Percentiles rank a stretch among this genome's conserved stretches.
These are phyloP conservation scores for Alnus glutinosa DNA, from an alignment of 306 rosid genomes.

Conservation along the genomic window DNA sequence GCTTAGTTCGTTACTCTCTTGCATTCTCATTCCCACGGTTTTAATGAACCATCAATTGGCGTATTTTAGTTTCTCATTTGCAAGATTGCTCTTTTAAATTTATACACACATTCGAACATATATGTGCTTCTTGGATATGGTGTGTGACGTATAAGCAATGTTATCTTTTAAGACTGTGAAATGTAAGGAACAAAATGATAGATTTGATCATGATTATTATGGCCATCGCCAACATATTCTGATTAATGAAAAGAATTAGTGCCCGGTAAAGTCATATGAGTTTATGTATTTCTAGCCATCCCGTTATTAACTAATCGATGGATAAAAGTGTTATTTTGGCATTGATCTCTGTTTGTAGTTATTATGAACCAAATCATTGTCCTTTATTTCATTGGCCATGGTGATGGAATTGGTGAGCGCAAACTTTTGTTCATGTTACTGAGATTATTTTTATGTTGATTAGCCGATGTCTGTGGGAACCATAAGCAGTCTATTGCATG, in stretches of 20 bases:
- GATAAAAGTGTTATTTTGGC: constrained; percentile 3
- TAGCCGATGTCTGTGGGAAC: background rate
- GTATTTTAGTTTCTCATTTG: background rate
- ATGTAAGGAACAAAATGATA: no score
- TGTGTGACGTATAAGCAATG: background rate
- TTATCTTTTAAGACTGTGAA: background rate
- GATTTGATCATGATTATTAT: background rate
- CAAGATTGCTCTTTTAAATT: background rate
- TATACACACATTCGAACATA: background rate
- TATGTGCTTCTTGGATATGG: background rate
- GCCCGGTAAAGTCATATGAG: background rate
- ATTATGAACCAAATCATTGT: background rate
- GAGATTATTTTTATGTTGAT: background rate
- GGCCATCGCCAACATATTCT: background rate
- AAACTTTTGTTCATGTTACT: background rate
- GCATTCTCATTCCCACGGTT: background rate
- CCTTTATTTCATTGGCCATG: background rate
- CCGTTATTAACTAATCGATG: background rate
- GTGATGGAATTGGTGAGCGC: background rate
- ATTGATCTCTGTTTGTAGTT: background rate
- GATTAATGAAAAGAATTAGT: background rate
- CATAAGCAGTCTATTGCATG: background rate
- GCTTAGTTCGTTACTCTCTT: background rate
- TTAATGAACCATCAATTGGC: background rate
- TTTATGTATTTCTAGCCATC: background rate